These are phyloP conservation scores for Leccinum longicurvipes DNA, from an alignment of 768 basidiomycete species.

Conservation along the genomic window DNA sequence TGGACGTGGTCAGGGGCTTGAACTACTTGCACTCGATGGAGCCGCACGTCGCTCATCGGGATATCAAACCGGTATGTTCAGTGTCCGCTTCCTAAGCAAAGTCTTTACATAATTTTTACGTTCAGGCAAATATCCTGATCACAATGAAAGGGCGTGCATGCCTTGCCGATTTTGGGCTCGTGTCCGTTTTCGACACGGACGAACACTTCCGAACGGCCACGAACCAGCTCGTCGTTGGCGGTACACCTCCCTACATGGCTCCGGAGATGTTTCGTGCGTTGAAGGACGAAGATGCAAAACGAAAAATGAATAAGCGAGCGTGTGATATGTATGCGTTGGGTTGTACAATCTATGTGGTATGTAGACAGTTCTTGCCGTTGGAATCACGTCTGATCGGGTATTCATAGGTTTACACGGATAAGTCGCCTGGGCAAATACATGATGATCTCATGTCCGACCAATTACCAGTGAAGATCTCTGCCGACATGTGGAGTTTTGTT, in stretches of 20 bases:
- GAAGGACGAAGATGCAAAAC: background rate
- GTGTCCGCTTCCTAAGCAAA: background rate
- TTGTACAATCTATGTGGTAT: conserved; percentile 39
- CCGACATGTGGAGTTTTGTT: conserved; percentile 30
- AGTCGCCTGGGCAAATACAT: background rate
- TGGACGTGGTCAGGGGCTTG: conserved; percentile 43
- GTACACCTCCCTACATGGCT: conserved; percentile 24
- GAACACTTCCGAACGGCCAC: conserved; percentile 10
- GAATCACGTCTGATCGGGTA: background rate
- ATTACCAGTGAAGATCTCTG: conserved; percentile 14
- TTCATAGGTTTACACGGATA: conserved; percentile 17
- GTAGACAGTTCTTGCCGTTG: background rate
- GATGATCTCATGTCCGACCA: background rate
- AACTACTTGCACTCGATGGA: conserved; percentile 40
- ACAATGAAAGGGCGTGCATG: conserved; percentile 40
- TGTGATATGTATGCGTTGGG: conserved; percentile 42
- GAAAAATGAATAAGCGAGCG: conserved; percentile 23
- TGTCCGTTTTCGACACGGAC: conserved; percentile 15
- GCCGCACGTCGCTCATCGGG: conserved; percentile 35
- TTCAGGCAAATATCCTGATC: conserved; percentile 47
- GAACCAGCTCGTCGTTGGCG: conserved; percentile 5
- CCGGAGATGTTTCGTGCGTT: conserved; percentile 20
- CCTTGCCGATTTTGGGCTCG: conserved; percentile 49
- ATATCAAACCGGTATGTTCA: conserved; percentile 30
- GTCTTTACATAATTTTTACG: conserved; percentile 8